phyloP scores from a whole-genome alignment of 1,284 basidiomycete genomes.

The Polyporus tsugae region DNA sequence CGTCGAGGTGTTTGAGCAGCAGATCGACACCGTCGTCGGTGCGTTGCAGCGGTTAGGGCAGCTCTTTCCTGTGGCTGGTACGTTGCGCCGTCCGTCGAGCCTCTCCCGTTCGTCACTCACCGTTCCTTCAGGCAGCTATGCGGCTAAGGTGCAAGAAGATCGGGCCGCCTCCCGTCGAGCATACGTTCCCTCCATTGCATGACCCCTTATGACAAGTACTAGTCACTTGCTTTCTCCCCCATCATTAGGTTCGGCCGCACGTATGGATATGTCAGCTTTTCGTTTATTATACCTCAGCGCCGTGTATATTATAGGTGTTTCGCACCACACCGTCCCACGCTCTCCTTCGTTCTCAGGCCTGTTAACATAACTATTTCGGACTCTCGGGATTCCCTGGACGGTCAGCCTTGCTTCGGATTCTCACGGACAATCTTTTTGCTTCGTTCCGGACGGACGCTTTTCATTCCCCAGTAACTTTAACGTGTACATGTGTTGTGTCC shows the following conservation, averaged over 20 bases:
- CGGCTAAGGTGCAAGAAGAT: conserved; percentile 29
- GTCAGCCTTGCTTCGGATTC: not conserved
- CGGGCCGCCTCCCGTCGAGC: conserved; percentile 14
- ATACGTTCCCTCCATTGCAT: conserved; percentile 15
- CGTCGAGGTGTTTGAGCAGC: conserved; percentile 40
- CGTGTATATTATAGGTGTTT: not conserved
- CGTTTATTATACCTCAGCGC: not conserved
- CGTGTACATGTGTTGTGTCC: conserved; percentile 5
- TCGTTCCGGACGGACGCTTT: not conserved
- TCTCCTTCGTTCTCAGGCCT: conserved; percentile 1
- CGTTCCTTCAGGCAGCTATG: conserved; percentile 22
- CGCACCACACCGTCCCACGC: not conserved
- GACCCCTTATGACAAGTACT: not conserved
- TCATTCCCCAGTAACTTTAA: not conserved
- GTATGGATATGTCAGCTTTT: not conserved
- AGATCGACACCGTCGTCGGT: conserved; percentile 43
- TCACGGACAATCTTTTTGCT: not conserved
- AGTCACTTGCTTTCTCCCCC: not conserved
- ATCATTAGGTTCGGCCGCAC: not conserved
- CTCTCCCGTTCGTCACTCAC: not conserved
- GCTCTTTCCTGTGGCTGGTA: conserved; percentile 40
- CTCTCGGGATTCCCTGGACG: not conserved
- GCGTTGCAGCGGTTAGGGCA: conserved; percentile 46
- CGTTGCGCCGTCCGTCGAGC: conserved; percentile 11
- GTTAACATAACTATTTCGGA: not conserved